Evolutionary conservation across 1,284 basidiomycete species (phyloP), one percentile per base, ranked within the genome.

Genomic region (Trichosporon sp.): DNA sequence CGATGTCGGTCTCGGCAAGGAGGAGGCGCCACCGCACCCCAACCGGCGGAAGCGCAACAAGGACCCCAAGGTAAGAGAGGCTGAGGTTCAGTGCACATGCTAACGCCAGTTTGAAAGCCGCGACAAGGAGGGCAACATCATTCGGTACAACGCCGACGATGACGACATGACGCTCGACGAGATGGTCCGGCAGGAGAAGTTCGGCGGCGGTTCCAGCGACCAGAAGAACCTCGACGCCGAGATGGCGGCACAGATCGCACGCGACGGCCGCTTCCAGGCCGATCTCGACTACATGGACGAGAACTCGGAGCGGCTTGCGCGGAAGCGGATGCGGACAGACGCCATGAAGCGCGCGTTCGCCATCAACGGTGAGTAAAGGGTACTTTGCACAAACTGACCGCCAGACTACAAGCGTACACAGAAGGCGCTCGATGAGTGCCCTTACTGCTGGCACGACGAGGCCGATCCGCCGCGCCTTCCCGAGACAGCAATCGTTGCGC

Each of bases 291-390:
- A 98, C 76, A 91, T 98, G 74, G 97, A 99, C 75, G 95, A 98
- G 72, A 96, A 98, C 80, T 94, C 93, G 0, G 95, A 97, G 76
- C 90, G 89, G 73, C 87, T 99, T 0, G 94, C 92, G 34, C 86
- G 93, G 70, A 90, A 93, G 81, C 96, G 96, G 84, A 95, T 97
- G 92, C 91, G 94, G 70, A 90, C 90, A 9, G 97, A 98, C 78
- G 93, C 92, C 27, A 92, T 97, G 89, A 99, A 96, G 83, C 88
- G 96, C 38, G 92, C 95, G 74, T 99, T 98, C 81, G 97, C 97
- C 15, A 93, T 99, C 76, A 89, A 98, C 70, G 93, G 93, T 93
- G 73, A 58, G 86, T 34, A 7, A n/a, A 6, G 27, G 11, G 3
- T 34, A 5, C 7, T 11, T 8, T 8, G 11, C 15, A 1, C n/a